phyloP scores from a whole-genome alignment of 108 stramenopile species.

The Nitzschia palea region DNA sequence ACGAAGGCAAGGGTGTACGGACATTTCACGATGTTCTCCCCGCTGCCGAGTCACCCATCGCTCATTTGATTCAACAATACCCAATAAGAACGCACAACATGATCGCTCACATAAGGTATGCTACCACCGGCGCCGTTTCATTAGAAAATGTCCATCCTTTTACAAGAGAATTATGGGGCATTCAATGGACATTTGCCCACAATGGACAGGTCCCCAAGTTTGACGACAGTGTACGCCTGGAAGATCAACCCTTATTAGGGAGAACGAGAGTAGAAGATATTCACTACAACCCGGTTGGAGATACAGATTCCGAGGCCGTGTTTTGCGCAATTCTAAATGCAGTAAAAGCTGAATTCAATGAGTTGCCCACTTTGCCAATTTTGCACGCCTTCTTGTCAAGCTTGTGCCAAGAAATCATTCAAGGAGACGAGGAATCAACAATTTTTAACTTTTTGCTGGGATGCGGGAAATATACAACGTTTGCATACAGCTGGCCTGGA shows the following conservation, averaged over 20 bases:
- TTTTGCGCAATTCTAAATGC: slow-evolving; percentile 92
- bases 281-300: slow-evolving; percentile 77
- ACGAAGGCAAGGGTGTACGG: slow-evolving; percentile 80
- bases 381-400: slow-evolving; percentile 65
- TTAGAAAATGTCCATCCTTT: slow-evolving; percentile 94
- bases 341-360: slow-evolving; percentile 66
- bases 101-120: slow-evolving; percentile 91
- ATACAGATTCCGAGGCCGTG: slow-evolving; percentile 90
- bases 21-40: slow-evolving; percentile 76
- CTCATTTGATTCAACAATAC: slow-evolving; percentile 67
- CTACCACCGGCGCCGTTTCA: slow-evolving; percentile 74
- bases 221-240: slow-evolving; percentile 5
- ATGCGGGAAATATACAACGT: slow-evolving; percentile 69
- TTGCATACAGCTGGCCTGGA: slow-evolving; percentile 92
- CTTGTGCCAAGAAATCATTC: slow-evolving; percentile 69
- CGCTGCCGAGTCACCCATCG: slow-evolving; percentile 67
- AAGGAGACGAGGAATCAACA: slow-evolving; percentile 54
- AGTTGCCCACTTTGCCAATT: slow-evolving; percentile 76
- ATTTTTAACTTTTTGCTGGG: slow-evolving; percentile 89
- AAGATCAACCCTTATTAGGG: slow-evolving; percentile 28
- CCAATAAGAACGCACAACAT: slow-evolving; percentile 86
- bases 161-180: slow-evolving; percentile 84
- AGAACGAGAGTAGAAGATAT: slow-evolving; percentile 18
- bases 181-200: slow-evolving; percentile 83
- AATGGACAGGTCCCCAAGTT: slow-evolving; percentile 91